A percentile compares a stretch with the other conserved stretches of the same genome.
Conservation (phyloP, 345 rosid species). For the Hirschfeldia incana region DNA sequence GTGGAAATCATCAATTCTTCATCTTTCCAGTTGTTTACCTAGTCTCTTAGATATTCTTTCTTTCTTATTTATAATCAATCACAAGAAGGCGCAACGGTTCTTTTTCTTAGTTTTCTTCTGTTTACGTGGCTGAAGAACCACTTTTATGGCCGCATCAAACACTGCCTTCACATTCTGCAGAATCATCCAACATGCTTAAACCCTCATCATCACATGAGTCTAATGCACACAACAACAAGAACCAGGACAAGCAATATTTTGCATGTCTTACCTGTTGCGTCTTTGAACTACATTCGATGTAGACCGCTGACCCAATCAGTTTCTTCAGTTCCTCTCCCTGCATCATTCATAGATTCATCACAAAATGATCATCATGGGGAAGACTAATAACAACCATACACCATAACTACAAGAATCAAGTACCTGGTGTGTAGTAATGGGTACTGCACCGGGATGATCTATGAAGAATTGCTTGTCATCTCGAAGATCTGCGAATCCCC, state of each 20-base stretch:
- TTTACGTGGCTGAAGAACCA: slow-evolving; percentile 89
- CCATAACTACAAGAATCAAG: not conserved
- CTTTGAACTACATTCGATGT: slow-evolving; percentile 93
- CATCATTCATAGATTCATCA: not conserved
- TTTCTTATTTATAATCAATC: slow-evolving; percentile 14
- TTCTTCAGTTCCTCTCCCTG: slow-evolving; percentile 97
- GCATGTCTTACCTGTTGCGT: slow-evolving; percentile 69
- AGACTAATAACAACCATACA: not conserved
- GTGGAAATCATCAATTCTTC: not conserved
- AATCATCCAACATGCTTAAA: not conserved
- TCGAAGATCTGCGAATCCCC: slow-evolving; percentile 59
- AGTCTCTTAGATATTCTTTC: not conserved
- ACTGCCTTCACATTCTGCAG: slow-evolving; percentile 85
- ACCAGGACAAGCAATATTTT: not conserved
- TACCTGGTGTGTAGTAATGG: slow-evolving; percentile 65
- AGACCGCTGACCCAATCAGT: slow-evolving; percentile 79
- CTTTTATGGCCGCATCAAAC: slow-evolving; percentile 82
- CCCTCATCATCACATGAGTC: slow-evolving; percentile 13
- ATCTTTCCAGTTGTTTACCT: not conserved
- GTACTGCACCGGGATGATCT: slow-evolving; percentile 75
- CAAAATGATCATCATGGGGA: not conserved
- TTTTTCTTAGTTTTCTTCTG: slow-evolving; percentile 74
- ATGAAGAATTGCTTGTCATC: slow-evolving; percentile 67
- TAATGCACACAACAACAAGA: not conserved
- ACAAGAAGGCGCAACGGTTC: slow-evolving; percentile 72